Evolutionary conservation across 2,329 filamentous ascomycete genomes (phyloP).

Genomic region (Fusarium protoensiforme): DNA sequence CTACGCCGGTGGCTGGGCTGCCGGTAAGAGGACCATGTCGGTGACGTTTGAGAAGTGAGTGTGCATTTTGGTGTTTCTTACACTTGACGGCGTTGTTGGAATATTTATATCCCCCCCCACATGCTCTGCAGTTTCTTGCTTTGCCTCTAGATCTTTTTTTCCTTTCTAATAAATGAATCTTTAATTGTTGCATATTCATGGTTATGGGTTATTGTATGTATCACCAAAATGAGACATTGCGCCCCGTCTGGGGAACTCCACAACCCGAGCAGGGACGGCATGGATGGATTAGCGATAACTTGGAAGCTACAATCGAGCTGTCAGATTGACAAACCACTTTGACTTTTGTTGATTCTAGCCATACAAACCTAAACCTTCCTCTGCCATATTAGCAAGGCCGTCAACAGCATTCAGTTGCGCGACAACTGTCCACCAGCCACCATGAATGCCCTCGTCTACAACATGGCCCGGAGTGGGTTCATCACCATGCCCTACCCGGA

Average conservation of each 20-base stretch:
- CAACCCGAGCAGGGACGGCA: neutral
- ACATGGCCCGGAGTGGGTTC: conserved; percentile 33
- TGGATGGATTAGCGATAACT: neutral
- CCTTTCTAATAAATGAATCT: neutral
- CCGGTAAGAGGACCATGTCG: conserved; percentile 48
- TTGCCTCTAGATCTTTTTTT: neutral
- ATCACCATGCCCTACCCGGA: conserved; percentile 45
- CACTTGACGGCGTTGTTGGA: neutral
- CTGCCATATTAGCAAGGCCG: too few species aligned
- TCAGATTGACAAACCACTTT: neutral
- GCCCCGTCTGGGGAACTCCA: neutral
- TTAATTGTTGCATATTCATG: neutral
- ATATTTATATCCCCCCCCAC: conserved; percentile 1
- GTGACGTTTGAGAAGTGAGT: conserved; percentile 47
- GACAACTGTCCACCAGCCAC: neutral
- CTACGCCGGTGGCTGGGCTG: conserved; percentile 43
- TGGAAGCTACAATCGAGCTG: neutral
- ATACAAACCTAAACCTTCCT: neutral
- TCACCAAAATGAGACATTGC: neutral
- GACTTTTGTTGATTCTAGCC: neutral
- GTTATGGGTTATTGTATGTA: too few species aligned
- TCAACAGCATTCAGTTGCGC: neutral
- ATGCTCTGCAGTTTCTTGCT: neutral
- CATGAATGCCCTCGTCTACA: conserved; percentile 11
- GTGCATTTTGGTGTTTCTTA: neutral